These are phyloP conservation scores for Butyriboletus appendiculatus DNA, from an alignment of 1,284 basidiomycete genomes.

Conservation along the genomic window DNA sequence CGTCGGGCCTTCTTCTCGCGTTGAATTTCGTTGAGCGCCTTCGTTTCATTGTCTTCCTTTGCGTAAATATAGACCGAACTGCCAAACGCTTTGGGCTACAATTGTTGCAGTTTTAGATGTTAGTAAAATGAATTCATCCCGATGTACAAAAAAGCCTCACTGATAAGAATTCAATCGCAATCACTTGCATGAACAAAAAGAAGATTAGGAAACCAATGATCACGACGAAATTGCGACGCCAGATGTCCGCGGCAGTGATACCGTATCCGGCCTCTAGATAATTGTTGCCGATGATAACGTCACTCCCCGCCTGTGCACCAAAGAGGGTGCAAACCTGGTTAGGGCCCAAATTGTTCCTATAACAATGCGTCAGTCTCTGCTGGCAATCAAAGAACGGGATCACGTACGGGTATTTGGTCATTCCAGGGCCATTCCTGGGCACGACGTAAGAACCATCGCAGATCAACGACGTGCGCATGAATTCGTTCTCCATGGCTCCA, in stretches of 20 bases:
- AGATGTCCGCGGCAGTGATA: slow-evolving; percentile 53
- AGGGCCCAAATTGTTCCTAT: slow-evolving; percentile 51
- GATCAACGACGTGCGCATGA: slow-evolving; percentile 64
- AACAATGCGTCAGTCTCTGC: neutral
- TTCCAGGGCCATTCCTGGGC: slow-evolving; percentile 65
- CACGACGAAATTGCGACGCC: slow-evolving; percentile 61
- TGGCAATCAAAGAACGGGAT: neutral
- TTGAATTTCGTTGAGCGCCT: slow-evolving; percentile 63
- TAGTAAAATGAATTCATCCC: neutral
- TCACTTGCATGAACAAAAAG: slow-evolving; percentile 65
- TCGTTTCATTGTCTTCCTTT: slow-evolving; percentile 70
- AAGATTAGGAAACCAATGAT: slow-evolving; percentile 63
- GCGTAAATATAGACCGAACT: slow-evolving; percentile 63
- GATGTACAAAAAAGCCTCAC: slow-evolving; percentile 38
- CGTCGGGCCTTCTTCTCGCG: slow-evolving; percentile 49
- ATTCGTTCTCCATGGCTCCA: slow-evolving; percentile 83
- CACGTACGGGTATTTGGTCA: slow-evolving; percentile 68
- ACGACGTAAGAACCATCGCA: slow-evolving; percentile 73
- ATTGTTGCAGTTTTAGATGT: neutral
- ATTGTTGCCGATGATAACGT: slow-evolving; percentile 48
- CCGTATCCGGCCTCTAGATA: slow-evolving; percentile 64
- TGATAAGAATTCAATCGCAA: slow-evolving; percentile 64
- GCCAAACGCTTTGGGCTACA: slow-evolving; percentile 50
- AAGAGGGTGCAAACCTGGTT: slow-evolving; percentile 73
- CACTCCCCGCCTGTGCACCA: slow-evolving; percentile 53